Conservation (phyloP, 768 basidiomycete species). For the Boletus huronensis region DNA sequence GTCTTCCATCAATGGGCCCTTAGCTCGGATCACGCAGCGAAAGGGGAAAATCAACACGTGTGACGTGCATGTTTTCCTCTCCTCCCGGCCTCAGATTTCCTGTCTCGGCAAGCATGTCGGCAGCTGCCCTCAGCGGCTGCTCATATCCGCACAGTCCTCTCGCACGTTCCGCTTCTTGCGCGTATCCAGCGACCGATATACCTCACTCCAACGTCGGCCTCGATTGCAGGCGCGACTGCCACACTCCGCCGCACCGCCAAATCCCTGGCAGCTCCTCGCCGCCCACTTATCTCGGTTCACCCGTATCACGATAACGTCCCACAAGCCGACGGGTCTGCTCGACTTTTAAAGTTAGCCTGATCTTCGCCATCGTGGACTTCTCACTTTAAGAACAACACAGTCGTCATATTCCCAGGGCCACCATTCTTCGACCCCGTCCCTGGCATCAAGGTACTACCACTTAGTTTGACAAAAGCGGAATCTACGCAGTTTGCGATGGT, state of each 20-base stretch:
- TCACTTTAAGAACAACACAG: background rate
- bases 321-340: background rate
- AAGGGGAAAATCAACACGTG: conserved; percentile 26
- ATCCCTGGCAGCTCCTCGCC: background rate
- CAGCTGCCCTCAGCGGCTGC: conserved; percentile 4
- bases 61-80: conserved; percentile 19
- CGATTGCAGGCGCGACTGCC: background rate
- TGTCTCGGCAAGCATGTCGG: conserved; percentile 9
- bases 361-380: background rate
- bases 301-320: background rate
- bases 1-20: conserved; percentile 10
- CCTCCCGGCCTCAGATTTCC: background rate
- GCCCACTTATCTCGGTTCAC: background rate
- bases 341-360: background rate
- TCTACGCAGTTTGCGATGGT: too few relatives aligned
- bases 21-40: conserved; percentile 19
- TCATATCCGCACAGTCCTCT: conserved; percentile 11
- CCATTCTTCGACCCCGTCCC: background rate
- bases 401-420: background rate
- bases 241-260: background rate
- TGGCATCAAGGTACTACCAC: background rate
- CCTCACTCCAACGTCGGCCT: conserved; percentile 4
- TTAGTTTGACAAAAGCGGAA: background rate
- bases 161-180: background rate
- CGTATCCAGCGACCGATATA: background rate